A percentile compares a stretch with the other conserved stretches of the same genome.
Conservation (phyloP, 306 rosid genomes). For the Ormosia semicastrata region DNA sequence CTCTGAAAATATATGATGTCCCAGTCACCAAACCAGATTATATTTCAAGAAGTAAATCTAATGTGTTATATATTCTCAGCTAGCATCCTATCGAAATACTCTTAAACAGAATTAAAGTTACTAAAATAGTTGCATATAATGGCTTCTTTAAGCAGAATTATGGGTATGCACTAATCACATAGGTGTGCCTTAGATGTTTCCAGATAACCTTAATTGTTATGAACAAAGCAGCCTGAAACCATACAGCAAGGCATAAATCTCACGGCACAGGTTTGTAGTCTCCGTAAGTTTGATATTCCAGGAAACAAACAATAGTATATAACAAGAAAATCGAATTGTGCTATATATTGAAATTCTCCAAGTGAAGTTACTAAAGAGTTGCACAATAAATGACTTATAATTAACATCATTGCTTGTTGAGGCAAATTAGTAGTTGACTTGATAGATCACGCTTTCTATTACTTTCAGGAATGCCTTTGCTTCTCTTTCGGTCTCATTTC, state of each 20-base stretch:
- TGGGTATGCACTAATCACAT: neutral
- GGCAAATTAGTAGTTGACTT: neutral
- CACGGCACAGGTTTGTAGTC: neutral
- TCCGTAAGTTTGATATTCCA: neutral
- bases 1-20: no score
- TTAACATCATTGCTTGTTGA: neutral
- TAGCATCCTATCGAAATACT: no score
- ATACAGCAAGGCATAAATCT: neutral
- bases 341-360: neutral
- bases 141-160: neutral
- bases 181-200: no score
- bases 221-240: neutral
- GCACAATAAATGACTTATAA: neutral
- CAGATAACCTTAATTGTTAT: no score
- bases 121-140: neutral
- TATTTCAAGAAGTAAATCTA: no score
- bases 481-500: neutral
- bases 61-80: no score
- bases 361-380: neutral
- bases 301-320: neutral
- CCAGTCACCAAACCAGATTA: no score
- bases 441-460: neutral
- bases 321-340: neutral
- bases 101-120: no score
- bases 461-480: neutral